A percentile compares a stretch with the other conserved stretches of the same genome.
Evolutionary conservation across 495 filamentous ascomycete genomes (phyloP).

Genomic region (Ramalina intermedia): DNA sequence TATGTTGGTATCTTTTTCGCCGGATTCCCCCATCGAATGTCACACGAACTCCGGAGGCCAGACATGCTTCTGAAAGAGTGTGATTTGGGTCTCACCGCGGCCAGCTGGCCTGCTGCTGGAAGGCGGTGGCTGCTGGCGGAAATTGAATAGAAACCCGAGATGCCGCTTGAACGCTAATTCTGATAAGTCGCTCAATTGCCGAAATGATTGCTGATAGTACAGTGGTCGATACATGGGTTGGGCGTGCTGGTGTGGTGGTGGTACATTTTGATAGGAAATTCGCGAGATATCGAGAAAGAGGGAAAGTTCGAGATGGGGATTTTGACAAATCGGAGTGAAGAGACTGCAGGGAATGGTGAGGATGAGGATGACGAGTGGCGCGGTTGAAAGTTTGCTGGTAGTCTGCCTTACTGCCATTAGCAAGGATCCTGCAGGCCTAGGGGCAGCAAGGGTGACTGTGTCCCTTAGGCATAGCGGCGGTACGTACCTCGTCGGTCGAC

Average conservation of each 20-base stretch:
- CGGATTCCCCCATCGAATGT: slow-evolving; percentile 9
- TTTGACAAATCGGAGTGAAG: slow-evolving; percentile 5
- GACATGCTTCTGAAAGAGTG: slow-evolving; percentile 5
- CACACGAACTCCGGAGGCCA: slow-evolving; percentile 8
- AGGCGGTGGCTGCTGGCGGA: slow-evolving; percentile 13
- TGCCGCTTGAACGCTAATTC: slow-evolving; percentile 2
- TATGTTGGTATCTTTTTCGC: slow-evolving; percentile 17
- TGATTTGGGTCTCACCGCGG: not conserved
- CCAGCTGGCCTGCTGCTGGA: not conserved
- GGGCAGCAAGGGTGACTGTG: slow-evolving; percentile 15
- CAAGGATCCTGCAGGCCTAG: slow-evolving; percentile 13
- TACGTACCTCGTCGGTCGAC: slow-evolving; percentile 15
- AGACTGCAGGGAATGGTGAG: not conserved
- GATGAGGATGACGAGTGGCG: slow-evolving; percentile 12
- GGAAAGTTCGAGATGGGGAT: not conserved
- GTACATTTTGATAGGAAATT: slow-evolving; percentile 8
- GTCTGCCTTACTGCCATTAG: slow-evolving; percentile 12
- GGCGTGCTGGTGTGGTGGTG: slow-evolving; percentile 5
- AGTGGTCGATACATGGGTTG: slow-evolving; percentile 5
- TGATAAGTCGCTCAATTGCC: slow-evolving; percentile 8
- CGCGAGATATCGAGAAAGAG: not conserved
- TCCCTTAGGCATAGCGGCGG: not conserved
- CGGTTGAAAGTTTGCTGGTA: slow-evolving; percentile 11
- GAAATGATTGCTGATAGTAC: slow-evolving; percentile 12
- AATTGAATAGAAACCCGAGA: not conserved